A percentile compares a stretch with the other conserved stretches of the same genome.
phyloP scores from a whole-genome alignment of 2,329 filamentous ascomycete species.

The Ceratocystis cacaofunesta region DNA sequence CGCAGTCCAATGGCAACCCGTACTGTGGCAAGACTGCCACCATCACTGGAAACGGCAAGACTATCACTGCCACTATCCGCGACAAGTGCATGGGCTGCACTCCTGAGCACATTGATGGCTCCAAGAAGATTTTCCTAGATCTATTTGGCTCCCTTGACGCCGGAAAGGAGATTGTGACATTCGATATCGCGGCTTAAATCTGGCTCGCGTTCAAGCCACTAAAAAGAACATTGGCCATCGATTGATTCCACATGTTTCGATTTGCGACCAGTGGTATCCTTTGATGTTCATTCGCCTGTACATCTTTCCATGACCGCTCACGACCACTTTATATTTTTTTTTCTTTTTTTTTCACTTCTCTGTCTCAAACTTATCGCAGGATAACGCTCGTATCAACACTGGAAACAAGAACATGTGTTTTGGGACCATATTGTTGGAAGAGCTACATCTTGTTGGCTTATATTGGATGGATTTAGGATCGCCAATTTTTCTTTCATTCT shows the following conservation, averaged over 20 bases:
- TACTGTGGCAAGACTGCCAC: slow-evolving; percentile 56
- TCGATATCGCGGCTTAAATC: slow-evolving; percentile 32
- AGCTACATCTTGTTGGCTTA: background rate
- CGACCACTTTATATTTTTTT: slow-evolving; percentile 5
- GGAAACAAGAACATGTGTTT: background rate
- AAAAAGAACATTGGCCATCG: background rate
- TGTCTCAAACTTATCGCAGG: background rate
- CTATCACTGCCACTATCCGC: slow-evolving; percentile 41
- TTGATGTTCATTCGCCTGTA: background rate
- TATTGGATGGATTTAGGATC: slow-evolving; percentile 1
- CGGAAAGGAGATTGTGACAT: slow-evolving; percentile 30
- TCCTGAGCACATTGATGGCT: slow-evolving; percentile 43
- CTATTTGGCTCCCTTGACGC: slow-evolving; percentile 33
- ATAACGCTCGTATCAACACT: background rate
- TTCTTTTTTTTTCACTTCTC: slow-evolving; percentile 4
- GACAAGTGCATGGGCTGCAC: slow-evolving; percentile 66
- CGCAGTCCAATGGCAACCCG: slow-evolving; percentile 49
- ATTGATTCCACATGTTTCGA: background rate
- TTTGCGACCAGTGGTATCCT: background rate
- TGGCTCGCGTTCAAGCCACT: background rate
- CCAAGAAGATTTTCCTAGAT: slow-evolving; percentile 38
- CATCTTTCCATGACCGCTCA: slow-evolving; percentile 10
- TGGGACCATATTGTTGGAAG: background rate
- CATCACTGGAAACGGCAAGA: slow-evolving; percentile 45
- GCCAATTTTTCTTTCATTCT: slow-evolving; percentile 3